Evolutionary conservation across 257 asterid genomes (phyloP).

Genomic region (Pogostemon cablin): DNA sequence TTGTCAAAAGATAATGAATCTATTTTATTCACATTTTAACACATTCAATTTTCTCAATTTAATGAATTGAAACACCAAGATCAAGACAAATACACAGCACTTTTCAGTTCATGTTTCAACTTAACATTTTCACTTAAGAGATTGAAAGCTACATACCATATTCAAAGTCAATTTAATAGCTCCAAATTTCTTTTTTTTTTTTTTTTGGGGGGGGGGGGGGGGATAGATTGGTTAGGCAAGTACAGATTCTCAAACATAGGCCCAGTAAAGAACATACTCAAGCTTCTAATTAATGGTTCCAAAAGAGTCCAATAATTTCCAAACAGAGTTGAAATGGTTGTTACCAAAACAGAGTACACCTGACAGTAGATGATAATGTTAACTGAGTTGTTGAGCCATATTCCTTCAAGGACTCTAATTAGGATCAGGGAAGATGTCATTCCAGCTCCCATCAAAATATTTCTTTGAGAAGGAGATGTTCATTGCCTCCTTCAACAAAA

Average conservation of each 20-base stretch:
- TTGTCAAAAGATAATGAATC: too few relatives aligned
- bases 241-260: not conserved
- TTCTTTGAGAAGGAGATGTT: constrained; percentile 30
- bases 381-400: not conserved
- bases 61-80: too few relatives aligned
- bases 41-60: too few relatives aligned
- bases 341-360: not conserved
- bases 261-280: not conserved
- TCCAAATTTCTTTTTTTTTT: not conserved
- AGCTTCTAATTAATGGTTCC: not conserved
- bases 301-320: not conserved
- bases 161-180: not conserved
- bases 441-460: constrained; percentile 6
- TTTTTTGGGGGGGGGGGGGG: too few relatives aligned
- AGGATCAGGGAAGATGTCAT: not conserved
- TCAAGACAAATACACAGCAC: not conserved
- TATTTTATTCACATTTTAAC: too few relatives aligned
- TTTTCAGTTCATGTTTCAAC: not conserved
- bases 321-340: not conserved
- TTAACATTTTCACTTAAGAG: not conserved
- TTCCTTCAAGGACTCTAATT: not conserved
- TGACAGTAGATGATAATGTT: not conserved
- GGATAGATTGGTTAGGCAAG: not conserved
- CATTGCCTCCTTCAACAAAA: constrained; percentile 41
- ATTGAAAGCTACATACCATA: not conserved